These are phyloP conservation scores for Chalara sp. DNA, from an alignment of 2,329 filamentous ascomycete species.

Conservation along the genomic window DNA sequence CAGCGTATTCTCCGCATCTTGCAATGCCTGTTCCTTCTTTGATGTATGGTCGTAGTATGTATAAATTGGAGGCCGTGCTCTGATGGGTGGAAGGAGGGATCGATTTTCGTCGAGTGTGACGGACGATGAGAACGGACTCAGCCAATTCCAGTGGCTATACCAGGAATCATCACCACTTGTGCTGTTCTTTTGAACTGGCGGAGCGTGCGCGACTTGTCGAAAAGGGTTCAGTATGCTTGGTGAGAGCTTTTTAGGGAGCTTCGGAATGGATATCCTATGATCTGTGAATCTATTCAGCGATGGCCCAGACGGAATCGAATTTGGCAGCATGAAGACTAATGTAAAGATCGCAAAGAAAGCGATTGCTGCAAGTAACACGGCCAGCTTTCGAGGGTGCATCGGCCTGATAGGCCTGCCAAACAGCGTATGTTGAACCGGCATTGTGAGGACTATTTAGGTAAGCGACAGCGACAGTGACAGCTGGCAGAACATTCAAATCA, in stretches of 20 bases:
- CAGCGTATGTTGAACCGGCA: conserved; percentile 41
- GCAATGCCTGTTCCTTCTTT: conserved; percentile 54
- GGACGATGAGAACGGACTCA: conserved; percentile 79
- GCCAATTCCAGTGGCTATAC: conserved; percentile 87
- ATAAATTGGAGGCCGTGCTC: conserved; percentile 68
- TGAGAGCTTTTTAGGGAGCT: conserved; percentile 31
- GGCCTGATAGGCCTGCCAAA: conserved; percentile 44
- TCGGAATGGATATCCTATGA: conserved; percentile 43
- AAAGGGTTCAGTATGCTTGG: conserved; percentile 57
- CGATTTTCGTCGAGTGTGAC: conserved; percentile 76
- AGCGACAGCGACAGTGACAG: too few relatives aligned
- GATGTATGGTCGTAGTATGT: conserved; percentile 77
- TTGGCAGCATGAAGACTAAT: conserved; percentile 45
- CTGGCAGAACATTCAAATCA: neutral
- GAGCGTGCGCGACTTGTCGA: conserved; percentile 61
- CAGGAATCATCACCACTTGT: conserved; percentile 73
- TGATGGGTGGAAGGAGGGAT: conserved; percentile 73
- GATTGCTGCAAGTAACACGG: conserved; percentile 43
- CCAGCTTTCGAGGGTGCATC: conserved; percentile 45
- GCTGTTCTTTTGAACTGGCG: conserved; percentile 70
- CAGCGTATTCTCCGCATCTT: conserved; percentile 69
- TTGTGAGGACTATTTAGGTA: conserved; percentile 17
- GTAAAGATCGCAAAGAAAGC: conserved; percentile 47
- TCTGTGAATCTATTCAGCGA: conserved; percentile 43
- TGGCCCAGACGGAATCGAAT: conserved; percentile 39